Conservation (phyloP, 2,329 filamentous ascomycete species). For the Capronia americana region DNA sequence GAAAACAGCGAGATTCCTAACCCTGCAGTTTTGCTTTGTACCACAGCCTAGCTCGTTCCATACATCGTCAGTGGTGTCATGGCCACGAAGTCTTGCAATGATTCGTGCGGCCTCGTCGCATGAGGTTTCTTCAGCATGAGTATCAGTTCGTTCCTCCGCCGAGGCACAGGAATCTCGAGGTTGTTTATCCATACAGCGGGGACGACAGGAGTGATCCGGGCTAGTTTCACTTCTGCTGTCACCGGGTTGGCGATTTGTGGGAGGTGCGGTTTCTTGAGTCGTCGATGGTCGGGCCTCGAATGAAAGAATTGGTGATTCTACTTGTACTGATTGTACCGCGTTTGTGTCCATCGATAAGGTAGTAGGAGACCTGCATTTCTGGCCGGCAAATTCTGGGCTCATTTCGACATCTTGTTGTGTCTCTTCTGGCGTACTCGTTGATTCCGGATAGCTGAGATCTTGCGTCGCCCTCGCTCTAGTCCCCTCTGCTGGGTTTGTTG, state of each 20-base stretch:
- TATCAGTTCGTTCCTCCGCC: background rate
- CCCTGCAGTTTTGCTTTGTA: background rate
- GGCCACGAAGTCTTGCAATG: background rate
- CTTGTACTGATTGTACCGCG: too few relatives aligned
- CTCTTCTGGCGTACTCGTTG: background rate
- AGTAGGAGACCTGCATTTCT: background rate
- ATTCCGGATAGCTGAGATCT: background rate
- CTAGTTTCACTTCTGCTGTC: background rate
- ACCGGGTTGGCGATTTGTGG: background rate
- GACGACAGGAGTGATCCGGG: background rate
- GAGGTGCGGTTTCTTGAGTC: background rate
- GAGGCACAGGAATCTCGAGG: background rate
- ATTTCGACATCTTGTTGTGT: background rate
- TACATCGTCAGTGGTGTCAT: background rate
- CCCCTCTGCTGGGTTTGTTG: background rate
- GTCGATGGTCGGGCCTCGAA: background rate
- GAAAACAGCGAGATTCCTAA: background rate
- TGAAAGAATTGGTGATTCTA: background rate
- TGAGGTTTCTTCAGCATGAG: background rate
- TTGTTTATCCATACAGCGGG: background rate
- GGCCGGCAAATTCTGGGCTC: background rate
- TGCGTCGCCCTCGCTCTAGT: background rate
- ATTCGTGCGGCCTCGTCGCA: background rate
- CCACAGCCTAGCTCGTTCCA: background rate
- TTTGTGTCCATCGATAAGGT: background rate